phyloP scores from a whole-genome alignment of 768 basidiomycete genomes.

The Dentipellis sp. region DNA sequence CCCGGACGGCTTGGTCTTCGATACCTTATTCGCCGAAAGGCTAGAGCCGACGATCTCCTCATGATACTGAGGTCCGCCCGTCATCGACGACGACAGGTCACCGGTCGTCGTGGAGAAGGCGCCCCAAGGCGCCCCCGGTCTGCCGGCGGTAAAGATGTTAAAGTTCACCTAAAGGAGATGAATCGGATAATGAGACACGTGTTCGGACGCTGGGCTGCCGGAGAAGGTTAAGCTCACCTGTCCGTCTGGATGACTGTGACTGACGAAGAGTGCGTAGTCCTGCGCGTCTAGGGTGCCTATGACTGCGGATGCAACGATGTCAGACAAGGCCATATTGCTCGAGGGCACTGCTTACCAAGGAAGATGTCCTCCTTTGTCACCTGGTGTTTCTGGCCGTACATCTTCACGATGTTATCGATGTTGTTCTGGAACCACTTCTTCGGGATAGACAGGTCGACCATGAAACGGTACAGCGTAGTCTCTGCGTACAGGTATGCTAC shows the following conservation, averaged over 20 bases:
- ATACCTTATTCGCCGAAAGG: conserved; percentile 41
- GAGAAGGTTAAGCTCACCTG: conserved; percentile 25
- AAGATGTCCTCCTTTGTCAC: conserved; percentile 27
- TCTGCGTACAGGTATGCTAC: conserved; percentile 62
- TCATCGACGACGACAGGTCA: conserved; percentile 25
- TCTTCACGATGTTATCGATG: conserved; percentile 49
- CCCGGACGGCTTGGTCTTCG: conserved; percentile 24
- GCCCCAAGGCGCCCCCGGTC: conserved; percentile 61
- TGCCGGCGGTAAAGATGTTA: conserved; percentile 49
- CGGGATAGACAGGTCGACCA: conserved; percentile 52
- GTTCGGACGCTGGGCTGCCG: no score
- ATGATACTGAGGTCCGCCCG: conserved; percentile 39
- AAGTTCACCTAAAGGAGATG: conserved; percentile 44
- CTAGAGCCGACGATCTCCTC: conserved; percentile 24
- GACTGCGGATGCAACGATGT: conserved; percentile 24
- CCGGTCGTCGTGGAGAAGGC: conserved; percentile 43
- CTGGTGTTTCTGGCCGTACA: conserved; percentile 33
- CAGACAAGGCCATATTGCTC: conserved; percentile 1
- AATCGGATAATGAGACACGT: no score
- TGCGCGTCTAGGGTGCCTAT: conserved; percentile 64
- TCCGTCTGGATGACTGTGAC: conserved; percentile 57
- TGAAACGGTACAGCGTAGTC: conserved; percentile 57
- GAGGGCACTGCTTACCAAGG: conserved; percentile 20
- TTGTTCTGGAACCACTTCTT: conserved; percentile 70
- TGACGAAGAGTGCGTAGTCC: conserved; percentile 70